Evolutionary conservation across 306 rosid genomes (phyloP).

Genomic region (Begonia peltatifolia): DNA sequence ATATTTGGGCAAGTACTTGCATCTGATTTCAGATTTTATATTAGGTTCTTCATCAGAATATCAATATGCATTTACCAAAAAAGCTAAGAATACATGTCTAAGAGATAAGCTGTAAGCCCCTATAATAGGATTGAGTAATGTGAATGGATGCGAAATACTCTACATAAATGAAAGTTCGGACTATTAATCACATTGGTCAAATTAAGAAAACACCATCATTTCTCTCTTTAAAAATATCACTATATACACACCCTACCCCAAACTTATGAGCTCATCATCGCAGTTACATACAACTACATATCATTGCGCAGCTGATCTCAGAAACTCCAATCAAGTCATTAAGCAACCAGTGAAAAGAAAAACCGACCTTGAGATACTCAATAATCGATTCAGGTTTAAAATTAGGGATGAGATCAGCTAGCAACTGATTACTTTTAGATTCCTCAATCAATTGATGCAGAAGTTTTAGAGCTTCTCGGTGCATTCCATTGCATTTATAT

Average conservation of each 20-base stretch:
- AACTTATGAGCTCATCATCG: too few species aligned
- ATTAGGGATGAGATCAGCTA: slow-evolving; percentile 38
- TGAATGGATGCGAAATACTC: too few species aligned
- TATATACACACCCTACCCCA: too few species aligned
- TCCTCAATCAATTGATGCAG: slow-evolving; percentile 67
- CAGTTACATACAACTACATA: not conserved
- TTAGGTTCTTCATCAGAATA: too few species aligned
- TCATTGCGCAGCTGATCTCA: not conserved
- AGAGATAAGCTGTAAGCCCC: too few species aligned
- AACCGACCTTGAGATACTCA: slow-evolving; percentile 86
- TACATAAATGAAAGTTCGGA: too few species aligned
- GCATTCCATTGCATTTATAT: slow-evolving; percentile 82
- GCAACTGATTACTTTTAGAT: slow-evolving; percentile 43
- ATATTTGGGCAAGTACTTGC: not conserved
- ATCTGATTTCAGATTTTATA: slow-evolving; percentile 11
- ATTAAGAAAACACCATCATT: too few species aligned
- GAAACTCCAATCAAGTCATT: not conserved
- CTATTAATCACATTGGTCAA: too few species aligned
- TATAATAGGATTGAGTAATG: too few species aligned
- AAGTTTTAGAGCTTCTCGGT: slow-evolving; percentile 86
- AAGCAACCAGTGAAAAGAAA: slow-evolving; percentile 11
- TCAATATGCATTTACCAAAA: too few species aligned
- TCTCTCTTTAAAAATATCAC: too few species aligned
- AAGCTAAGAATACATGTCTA: too few species aligned
- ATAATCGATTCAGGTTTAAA: slow-evolving; percentile 82